phyloP scores from a whole-genome alignment of 1,284 basidiomycete species.

The Ustilago shanxiensis region DNA sequence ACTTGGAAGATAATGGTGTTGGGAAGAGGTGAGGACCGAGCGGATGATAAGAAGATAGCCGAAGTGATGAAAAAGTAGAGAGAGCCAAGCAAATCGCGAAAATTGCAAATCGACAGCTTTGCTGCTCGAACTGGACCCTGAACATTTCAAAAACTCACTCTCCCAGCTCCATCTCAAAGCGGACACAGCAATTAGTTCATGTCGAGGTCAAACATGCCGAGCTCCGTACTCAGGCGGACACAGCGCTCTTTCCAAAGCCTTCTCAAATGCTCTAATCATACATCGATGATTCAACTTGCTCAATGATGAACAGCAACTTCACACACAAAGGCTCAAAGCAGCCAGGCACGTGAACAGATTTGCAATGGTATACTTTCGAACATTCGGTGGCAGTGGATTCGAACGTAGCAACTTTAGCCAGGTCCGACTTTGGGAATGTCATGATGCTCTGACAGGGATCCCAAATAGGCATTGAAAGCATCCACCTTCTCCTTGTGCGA shows the following conservation, averaged over 20 bases:
- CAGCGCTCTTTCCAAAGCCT: too few species aligned
- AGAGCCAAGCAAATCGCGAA: constrained; percentile 6
- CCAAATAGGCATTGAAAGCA: constrained; percentile 85
- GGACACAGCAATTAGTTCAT: not conserved
- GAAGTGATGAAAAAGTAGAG: not conserved
- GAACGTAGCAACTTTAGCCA: constrained; percentile 17
- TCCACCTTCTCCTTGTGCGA: constrained; percentile 96
- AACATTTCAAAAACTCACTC: not conserved
- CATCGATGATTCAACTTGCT: too few species aligned
- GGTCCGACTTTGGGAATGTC: constrained; percentile 85
- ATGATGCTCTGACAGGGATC: constrained; percentile 89
- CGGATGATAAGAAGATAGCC: constrained; percentile 6
- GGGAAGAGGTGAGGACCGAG: not conserved
- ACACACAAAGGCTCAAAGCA: not conserved
- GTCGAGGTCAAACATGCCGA: not conserved
- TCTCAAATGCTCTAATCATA: too few species aligned
- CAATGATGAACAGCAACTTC: too few species aligned
- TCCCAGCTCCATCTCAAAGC: not conserved
- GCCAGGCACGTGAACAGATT: not conserved
- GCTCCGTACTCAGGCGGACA: not conserved
- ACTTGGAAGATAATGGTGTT: too few species aligned
- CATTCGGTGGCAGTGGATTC: not conserved
- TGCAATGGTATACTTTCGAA: not conserved
- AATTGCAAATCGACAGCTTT: constrained; percentile 7
- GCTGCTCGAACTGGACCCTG: constrained; percentile 2